These are phyloP conservation scores for Collybia mongolica DNA, from an alignment of 768 basidiomycete genomes.

Conservation along the genomic window DNA sequence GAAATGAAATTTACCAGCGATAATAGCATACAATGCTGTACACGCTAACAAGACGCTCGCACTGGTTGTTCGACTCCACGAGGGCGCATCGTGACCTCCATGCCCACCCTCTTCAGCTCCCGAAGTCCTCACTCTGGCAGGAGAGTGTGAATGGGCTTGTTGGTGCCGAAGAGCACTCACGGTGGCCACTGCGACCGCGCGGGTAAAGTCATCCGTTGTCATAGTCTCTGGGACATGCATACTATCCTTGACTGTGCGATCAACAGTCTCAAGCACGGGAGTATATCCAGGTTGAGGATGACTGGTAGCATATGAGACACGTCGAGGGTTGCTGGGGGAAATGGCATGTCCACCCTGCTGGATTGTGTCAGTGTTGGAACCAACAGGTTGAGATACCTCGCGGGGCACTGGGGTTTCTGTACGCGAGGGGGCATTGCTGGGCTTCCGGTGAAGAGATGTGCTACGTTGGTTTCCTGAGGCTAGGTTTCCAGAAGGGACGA, in stretches of 20 bases:
- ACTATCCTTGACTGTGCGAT: slow-evolving; percentile 68
- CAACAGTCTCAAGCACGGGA: slow-evolving; percentile 77
- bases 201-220: slow-evolving; percentile 86
- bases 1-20: slow-evolving; percentile 70
- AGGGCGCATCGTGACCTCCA: slow-evolving; percentile 91
- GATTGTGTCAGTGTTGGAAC: neutral
- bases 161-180: slow-evolving; percentile 88
- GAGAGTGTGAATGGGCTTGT: slow-evolving; percentile 52
- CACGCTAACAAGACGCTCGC: slow-evolving; percentile 88
- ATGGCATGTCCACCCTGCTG: slow-evolving; percentile 16
- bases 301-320: slow-evolving; percentile 54
- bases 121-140: slow-evolving; percentile 43
- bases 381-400: slow-evolving; percentile 8
- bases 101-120: slow-evolving; percentile 49
- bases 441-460: slow-evolving; percentile 41
- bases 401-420: slow-evolving; percentile 22
- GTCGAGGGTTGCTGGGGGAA: slow-evolving; percentile 46
- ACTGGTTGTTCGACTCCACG: slow-evolving; percentile 90
- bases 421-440: slow-evolving; percentile 28
- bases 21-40: slow-evolving; percentile 90
- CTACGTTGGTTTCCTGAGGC: slow-evolving; percentile 18
- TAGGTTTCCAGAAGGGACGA: slow-evolving; percentile 35
- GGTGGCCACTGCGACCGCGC: slow-evolving; percentile 92
- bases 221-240: slow-evolving; percentile 62
- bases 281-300: slow-evolving; percentile 38